A percentile compares a stretch with the other conserved stretches of the same genome.
Conservation (phyloP, 176 grass and related monocot species). For the Ampelocalamus luodianensis region DNA sequence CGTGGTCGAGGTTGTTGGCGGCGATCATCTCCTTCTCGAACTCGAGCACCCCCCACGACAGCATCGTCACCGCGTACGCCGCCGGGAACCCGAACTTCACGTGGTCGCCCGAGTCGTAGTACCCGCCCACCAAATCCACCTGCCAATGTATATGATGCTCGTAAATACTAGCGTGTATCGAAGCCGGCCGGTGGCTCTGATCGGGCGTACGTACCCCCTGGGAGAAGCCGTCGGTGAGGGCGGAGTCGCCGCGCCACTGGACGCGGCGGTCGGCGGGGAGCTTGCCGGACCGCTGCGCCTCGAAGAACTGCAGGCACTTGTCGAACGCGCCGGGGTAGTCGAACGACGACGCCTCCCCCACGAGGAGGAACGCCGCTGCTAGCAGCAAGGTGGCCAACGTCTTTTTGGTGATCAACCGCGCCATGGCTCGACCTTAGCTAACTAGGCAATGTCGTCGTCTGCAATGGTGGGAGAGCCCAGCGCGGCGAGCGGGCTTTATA, state of each 20-base stretch:
- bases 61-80: slow-evolving; percentile 79
- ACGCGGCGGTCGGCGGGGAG: slow-evolving; percentile 69
- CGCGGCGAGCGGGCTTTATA: slow-evolving; percentile 48
- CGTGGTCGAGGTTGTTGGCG: slow-evolving; percentile 65
- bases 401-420: slow-evolving; percentile 26
- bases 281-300: slow-evolving; percentile 89
- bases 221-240: slow-evolving; percentile 67
- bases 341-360: slow-evolving; percentile 7
- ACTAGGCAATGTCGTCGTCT: background rate
- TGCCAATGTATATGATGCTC: background rate
- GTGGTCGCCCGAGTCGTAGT: slow-evolving; percentile 93
- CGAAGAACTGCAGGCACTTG: slow-evolving; percentile 86
- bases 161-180: background rate
- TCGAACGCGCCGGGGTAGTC: slow-evolving; percentile 79
- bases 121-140: slow-evolving; percentile 91
- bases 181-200: background rate
- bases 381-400: slow-evolving; percentile 35
- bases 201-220: slow-evolving; percentile 56
- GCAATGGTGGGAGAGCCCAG: slow-evolving; percentile 27
- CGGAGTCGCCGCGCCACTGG: slow-evolving; percentile 86
- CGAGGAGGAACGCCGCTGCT: slow-evolving; percentile 41
- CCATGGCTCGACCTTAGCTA: slow-evolving; percentile 60
- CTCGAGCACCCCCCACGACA: slow-evolving; percentile 70
- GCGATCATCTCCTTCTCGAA: slow-evolving; percentile 85
- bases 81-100: slow-evolving; percentile 93